Evolutionary conservation across 2,329 filamentous ascomycete genomes (phyloP), one percentile per base, ranked within the genome.

Genomic region (Neopestalotiopsis clavispora): DNA sequence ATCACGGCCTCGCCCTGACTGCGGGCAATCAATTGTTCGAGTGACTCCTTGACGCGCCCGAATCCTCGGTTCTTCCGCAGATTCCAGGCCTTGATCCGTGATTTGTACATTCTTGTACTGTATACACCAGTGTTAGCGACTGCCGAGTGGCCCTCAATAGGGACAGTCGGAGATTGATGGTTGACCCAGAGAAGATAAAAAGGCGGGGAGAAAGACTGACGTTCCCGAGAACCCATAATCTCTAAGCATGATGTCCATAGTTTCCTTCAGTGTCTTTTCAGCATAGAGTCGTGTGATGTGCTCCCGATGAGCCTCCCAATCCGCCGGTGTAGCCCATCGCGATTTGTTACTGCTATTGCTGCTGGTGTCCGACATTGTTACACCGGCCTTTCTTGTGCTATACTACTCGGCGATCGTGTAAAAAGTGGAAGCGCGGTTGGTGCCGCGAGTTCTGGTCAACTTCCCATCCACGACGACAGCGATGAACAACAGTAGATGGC

Each of bases 21-120:
- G 13, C 57, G 30, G 23, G 57, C 23, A 28, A 30, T 30, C 30
- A 59, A 59, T 3, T 59, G 57, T 28, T 59, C 30, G 30, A 59
- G 57, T 59, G 57, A 30, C 30, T 59, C 57, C 57, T 59, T 59
- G 23, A 34, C 57, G 17, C 30, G 23, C 2, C 23, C 30, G 57
- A 59, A 34, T 2, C 57, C 30, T 28, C 23, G 23, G 17, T 59
- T 59, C 23, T 59, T 59, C 14, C 57, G 57, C 5, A 59, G 14
- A 59, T 34, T 20, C 57, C 57, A 59, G 14, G 57, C 57, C 5
- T 59, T 28, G 30, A 59, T 59, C 6, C 57, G 57, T 17, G 30
- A 59, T 12, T 59, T 59, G 57, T 59, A 59, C 57, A 59, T 59
- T 59, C 57, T 59, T 20, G 57, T 28, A 32, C 57, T 59, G 14